Evolutionary conservation across 148 eudicot genomes (phyloP).

Genomic region (Camellia granthamiana): DNA sequence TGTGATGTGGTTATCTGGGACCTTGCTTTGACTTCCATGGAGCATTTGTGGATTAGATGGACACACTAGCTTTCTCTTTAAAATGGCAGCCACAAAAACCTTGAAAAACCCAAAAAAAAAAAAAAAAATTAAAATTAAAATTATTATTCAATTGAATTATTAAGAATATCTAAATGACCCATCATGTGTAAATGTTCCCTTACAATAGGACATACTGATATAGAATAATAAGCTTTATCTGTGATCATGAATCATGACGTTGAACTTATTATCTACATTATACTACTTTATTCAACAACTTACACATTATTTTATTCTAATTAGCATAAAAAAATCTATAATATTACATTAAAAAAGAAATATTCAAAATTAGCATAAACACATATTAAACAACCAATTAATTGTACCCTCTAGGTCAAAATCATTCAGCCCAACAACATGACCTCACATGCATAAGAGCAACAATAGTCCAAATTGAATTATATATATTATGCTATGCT

Average conservation of each 20-base stretch:
- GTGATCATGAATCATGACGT: not conserved
- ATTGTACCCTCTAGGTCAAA: not conserved
- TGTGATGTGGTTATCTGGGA: constrained; percentile 17
- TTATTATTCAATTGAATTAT: not conserved
- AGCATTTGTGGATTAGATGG: constrained; percentile 64
- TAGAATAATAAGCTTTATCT: not conserved
- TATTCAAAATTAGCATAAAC: constrained; percentile 6
- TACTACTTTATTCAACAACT: not conserved
- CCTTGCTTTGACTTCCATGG: constrained; percentile 50
- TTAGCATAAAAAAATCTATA: not conserved
- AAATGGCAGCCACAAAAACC: constrained; percentile 91
- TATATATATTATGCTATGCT: not conserved
- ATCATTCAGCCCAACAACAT: not conserved
- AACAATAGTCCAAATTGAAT: not conserved
- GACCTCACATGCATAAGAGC: constrained; percentile 9
- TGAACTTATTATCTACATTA: not conserved
- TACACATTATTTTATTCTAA: constrained; percentile 9
- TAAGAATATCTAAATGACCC: constrained; percentile 15
- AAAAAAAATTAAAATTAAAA: not conserved
- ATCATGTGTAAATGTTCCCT: constrained; percentile 24
- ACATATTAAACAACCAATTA: not conserved
- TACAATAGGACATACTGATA: constrained; percentile 14
- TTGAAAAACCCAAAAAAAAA: constrained; percentile 19
- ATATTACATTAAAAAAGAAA: not conserved
- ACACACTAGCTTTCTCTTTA: constrained; percentile 63